These are phyloP conservation scores for Dalbergia cultrata DNA, from an alignment of 306 rosid genomes.

Conservation along the genomic window DNA sequence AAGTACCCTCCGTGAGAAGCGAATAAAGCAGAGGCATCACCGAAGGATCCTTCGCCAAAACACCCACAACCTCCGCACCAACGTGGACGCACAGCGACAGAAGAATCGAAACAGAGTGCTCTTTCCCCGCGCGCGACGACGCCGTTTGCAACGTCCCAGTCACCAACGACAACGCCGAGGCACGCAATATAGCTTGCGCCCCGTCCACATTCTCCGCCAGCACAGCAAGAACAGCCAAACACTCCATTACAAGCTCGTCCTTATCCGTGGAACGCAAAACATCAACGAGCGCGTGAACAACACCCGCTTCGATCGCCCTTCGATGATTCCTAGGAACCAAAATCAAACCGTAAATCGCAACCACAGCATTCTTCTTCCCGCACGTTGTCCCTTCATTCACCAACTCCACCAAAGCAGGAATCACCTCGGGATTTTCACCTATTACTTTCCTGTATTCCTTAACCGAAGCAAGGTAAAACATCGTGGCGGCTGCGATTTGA, in stretches of 20 bases:
- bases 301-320: constrained; percentile 61
- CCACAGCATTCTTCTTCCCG: constrained; percentile 81
- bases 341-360: constrained; percentile 77
- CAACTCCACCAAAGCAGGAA: constrained; percentile 63
- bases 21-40: constrained; percentile 71
- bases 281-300: constrained; percentile 56
- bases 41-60: constrained; percentile 58
- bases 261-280: constrained; percentile 59
- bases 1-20: constrained; percentile 61
- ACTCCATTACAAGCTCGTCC: constrained; percentile 58
- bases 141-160: constrained; percentile 47
- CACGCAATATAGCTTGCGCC: constrained; percentile 48
- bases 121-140: constrained; percentile 53
- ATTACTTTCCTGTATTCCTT: constrained; percentile 63
- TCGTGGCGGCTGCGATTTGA: constrained; percentile 73
- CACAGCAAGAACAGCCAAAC: constrained; percentile 66
- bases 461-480: constrained; percentile 74
- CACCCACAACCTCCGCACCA: constrained; percentile 61
- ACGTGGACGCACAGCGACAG: constrained; percentile 67
- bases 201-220: constrained; percentile 75
- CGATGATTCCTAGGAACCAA: constrained; percentile 58
- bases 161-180: constrained; percentile 50
- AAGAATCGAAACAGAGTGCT: constrained; percentile 70
- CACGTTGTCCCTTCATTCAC: constrained; percentile 67
- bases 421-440: constrained; percentile 64